Evolutionary conservation across 768 basidiomycete species (phyloP).

Genomic region (Psilocybe subaeruginosa): DNA sequence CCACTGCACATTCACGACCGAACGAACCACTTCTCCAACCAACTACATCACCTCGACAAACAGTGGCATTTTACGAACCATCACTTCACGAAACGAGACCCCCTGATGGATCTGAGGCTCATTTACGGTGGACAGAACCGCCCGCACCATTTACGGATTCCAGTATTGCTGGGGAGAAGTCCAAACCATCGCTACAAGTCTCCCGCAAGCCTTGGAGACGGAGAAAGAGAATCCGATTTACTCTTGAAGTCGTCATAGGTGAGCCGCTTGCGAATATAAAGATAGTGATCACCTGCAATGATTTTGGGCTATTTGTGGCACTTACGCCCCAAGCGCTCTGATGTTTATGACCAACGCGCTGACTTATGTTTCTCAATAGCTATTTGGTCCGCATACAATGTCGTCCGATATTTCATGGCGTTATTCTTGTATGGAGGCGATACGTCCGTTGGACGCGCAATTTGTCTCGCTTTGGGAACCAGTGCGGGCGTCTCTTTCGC

Average conservation of each 20-base stretch:
- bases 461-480: conserved; percentile 53
- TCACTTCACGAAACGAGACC: conserved; percentile 34
- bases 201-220: conserved; percentile 30
- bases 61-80: conserved; percentile 31
- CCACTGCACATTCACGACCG: conserved; percentile 43
- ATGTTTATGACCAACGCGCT: conserved; percentile 4
- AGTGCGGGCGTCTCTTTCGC: conserved; percentile 44
- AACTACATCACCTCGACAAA: conserved; percentile 28
- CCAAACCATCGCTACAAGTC: conserved; percentile 25
- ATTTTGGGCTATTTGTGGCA: not conserved
- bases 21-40: conserved; percentile 45
- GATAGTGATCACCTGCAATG: not conserved
- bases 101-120: conserved; percentile 23
- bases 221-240: conserved; percentile 29
- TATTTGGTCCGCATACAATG: conserved; percentile 63
- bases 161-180: conserved; percentile 30
- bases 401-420: conserved; percentile 67
- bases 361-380: conserved; percentile 33
- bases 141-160: conserved; percentile 31
- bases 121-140: conserved; percentile 28
- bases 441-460: conserved; percentile 40
- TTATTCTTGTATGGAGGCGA: conserved; percentile 41
- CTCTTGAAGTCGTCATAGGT: conserved; percentile 42
- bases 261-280: conserved; percentile 16
- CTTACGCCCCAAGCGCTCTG: not conserved